Percentiles rank a stretch among this genome's conserved stretches.
These are phyloP conservation scores for Scheffersomyces parashehatae DNA, from an alignment of 1,139 yeast genomes.

Conservation along the genomic window DNA sequence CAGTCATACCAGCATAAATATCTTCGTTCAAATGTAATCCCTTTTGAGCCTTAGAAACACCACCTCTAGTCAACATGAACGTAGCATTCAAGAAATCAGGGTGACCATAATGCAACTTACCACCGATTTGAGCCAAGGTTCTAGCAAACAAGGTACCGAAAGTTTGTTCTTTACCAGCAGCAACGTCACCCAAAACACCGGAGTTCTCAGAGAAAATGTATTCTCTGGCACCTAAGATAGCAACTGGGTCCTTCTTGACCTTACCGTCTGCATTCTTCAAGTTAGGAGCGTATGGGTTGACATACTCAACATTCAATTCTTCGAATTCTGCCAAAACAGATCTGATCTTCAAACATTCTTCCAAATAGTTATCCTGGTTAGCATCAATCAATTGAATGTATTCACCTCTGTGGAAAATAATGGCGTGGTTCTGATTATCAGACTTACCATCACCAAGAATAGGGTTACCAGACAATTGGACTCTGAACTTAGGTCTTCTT, in stretches of 20 bases:
- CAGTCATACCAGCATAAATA: slow-evolving; percentile 99
- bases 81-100: slow-evolving; percentile 97
- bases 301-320: slow-evolving; percentile 86
- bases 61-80: slow-evolving; percentile 97
- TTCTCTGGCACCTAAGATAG: slow-evolving; percentile 99
- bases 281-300: slow-evolving; percentile 74
- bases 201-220: slow-evolving; percentile 98
- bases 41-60: slow-evolving; percentile 98
- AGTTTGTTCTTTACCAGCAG: slow-evolving; percentile 99
- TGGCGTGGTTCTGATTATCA: slow-evolving; percentile 96
- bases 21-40: slow-evolving; percentile 98
- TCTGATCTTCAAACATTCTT: slow-evolving; percentile 97
- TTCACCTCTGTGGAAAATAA: slow-evolving; percentile 98
- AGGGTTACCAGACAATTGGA: slow-evolving; percentile 97
- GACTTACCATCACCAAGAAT: slow-evolving; percentile 99
- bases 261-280: slow-evolving; percentile 43
- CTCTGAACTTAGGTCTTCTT: slow-evolving; percentile 97
- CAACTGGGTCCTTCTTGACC: slow-evolving; percentile 72
- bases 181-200: slow-evolving; percentile 99
- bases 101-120: slow-evolving; percentile 98
- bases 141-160: slow-evolving; percentile 98
- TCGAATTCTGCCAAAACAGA: slow-evolving; percentile 97
- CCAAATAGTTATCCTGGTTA: slow-evolving; percentile 96
- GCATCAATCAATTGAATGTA: slow-evolving; percentile 98
- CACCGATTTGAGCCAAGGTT: slow-evolving; percentile 97